Base-by-base conservation (phyloP, 768 basidiomycete genomes). In the Amanita pseudoporphyria region DNA sequence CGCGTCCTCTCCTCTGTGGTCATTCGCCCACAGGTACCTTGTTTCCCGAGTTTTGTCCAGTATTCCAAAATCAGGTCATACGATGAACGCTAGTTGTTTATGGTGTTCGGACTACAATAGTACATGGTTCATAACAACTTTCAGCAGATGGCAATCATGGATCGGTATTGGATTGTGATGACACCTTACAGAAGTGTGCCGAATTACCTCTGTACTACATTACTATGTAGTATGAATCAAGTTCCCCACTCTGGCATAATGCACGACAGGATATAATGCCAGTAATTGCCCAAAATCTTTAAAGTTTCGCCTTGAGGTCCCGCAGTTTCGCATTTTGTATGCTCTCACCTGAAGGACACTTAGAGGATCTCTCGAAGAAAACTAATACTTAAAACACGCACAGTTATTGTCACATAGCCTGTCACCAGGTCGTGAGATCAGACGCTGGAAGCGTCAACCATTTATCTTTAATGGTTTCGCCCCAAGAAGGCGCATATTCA, bases 401-500 rank as follows among this genome's bases (percentile, higher is more conserved):
- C 93, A 96, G 56, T 91, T 96, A 39, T 64, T 66, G 36, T 86
- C 74, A 58, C 84, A 95, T 22, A 93, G 69, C n/a, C 72, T 72
- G 57, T 91, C 89, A 2, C 66, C 71, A 0, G 91, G 88, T 3
- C 64, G 58, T 91, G 91, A 21, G 72, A 64, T 46, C 71, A 69
- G 26, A 95, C 66, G 45, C 80, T 83, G 1, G 78, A 77, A 10
- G 82, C 81, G 54, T 97, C 91, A 6, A 98, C 90, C 94, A 98
- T 94, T 38, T 81, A 31, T 97, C 90, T 47, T 74, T 75, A 38
- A 98, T 63, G 0, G 77, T 3, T 74, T 79, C 0, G 93, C 93
- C 6, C 95, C 95, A 24, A 99, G 66, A 1, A 98, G 72, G 13
- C 94, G 84, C 78, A 97, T 77, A 66, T 95, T 93, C 95, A 98